Percentiles rank a stretch among this genome's conserved stretches.
These are phyloP conservation scores for Ustilago cynodontis DNA, from an alignment of 1,284 basidiomycete genomes.

Conservation along the genomic window DNA sequence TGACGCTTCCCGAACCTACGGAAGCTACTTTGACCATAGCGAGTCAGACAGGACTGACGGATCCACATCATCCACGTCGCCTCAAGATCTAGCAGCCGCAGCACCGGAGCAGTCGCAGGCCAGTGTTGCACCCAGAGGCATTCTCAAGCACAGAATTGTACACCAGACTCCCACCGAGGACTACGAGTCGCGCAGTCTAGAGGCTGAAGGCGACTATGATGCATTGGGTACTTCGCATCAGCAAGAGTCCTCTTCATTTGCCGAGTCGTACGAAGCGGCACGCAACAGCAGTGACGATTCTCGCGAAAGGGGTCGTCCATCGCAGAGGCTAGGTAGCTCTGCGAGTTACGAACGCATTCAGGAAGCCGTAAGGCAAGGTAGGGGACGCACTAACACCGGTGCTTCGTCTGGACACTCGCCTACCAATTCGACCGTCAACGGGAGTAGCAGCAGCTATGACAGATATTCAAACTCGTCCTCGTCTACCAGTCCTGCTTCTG, in stretches of 20 bases:
- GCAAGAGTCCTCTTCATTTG: constrained; percentile 28
- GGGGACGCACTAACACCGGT: constrained; percentile 46
- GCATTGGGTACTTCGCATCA: constrained; percentile 45
- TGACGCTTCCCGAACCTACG: constrained; percentile 51
- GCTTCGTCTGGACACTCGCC: constrained; percentile 45
- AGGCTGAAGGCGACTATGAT: constrained; percentile 49
- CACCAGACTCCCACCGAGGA: constrained; percentile 42
- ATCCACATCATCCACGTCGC: constrained; percentile 52
- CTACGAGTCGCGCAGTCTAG: constrained; percentile 36
- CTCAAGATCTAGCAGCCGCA: constrained; percentile 50
- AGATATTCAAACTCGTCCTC: constrained; percentile 25
- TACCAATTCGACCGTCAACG: constrained; percentile 36
- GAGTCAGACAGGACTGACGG: constrained; percentile 53
- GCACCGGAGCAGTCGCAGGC: constrained; percentile 48
- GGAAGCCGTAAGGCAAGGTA: constrained; percentile 48
- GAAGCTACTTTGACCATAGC: constrained; percentile 56
- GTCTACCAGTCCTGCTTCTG: constrained; percentile 36
- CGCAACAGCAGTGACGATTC: constrained; percentile 33
- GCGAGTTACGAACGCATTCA: constrained; percentile 64
- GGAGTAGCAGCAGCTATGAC: constrained; percentile 42
- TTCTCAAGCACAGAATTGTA: constrained; percentile 54
- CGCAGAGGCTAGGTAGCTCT: constrained; percentile 58
- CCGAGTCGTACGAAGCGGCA: constrained; percentile 37
- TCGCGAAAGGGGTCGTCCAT: constrained; percentile 53
- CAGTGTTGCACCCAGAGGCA: constrained; percentile 52